These are phyloP conservation scores for Tubosaeta brunneosetosa DNA, from an alignment of 768 basidiomycete species.

Conservation along the genomic window DNA sequence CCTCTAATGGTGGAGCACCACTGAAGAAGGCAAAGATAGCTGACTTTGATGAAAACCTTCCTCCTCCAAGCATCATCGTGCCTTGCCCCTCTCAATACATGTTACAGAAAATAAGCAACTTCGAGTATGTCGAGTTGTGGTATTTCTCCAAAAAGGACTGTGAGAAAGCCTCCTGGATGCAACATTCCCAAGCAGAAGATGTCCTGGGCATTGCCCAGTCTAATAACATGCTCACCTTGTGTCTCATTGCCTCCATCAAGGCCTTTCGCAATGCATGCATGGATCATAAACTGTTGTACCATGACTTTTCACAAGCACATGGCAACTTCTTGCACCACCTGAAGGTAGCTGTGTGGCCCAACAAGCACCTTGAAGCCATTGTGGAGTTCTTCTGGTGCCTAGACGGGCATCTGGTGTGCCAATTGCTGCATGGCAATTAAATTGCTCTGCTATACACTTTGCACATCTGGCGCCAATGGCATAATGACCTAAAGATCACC, in stretches of 20 bases:
- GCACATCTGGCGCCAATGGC: not conserved
- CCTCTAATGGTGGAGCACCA: no score
- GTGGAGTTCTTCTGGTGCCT: slow-evolving; percentile 1
- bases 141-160: slow-evolving; percentile 11
- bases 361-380: not conserved
- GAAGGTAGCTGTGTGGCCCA: not conserved
- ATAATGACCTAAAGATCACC: slow-evolving; percentile 6
- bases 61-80: not conserved
- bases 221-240: slow-evolving; percentile 7
- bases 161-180: not conserved
- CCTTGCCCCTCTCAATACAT: slow-evolving; percentile 2
- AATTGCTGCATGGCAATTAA: not conserved
- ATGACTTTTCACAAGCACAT: slow-evolving; percentile 2
- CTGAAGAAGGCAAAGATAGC: no score
- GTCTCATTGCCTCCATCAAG: slow-evolving; percentile 12
- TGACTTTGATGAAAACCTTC: no score
- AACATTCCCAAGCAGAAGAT: not conserved
- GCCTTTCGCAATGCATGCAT: slow-evolving; percentile 12
- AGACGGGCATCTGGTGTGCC: not conserved
- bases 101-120: slow-evolving; percentile 1
- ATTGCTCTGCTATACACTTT: not conserved
- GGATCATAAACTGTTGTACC: slow-evolving; percentile 16
- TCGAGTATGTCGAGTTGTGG: slow-evolving; percentile 9
- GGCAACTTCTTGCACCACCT: slow-evolving; percentile 2
- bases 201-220: slow-evolving; percentile 11